A percentile compares a stretch with the other conserved stretches of the same genome.
phyloP scores from a whole-genome alignment of 2,329 filamentous ascomycete genomes.

The Scleromitrula shiraiana region DNA sequence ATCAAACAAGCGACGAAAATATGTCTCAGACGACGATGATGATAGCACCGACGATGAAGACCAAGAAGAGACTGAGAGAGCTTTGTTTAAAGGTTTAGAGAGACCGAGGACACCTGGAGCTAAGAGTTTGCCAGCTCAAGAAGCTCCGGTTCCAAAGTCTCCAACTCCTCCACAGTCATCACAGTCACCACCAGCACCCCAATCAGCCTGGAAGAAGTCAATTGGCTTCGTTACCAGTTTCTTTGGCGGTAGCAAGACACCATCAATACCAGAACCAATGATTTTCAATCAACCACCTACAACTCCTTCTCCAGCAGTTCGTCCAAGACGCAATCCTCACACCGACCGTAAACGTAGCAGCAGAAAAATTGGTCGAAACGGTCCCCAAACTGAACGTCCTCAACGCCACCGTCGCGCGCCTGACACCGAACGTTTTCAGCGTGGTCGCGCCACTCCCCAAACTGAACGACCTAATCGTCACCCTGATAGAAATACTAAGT shows the following conservation, averaged over 20 bases:
- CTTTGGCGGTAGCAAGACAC: conserved; percentile 3
- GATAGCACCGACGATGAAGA: background rate
- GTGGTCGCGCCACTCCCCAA: background rate
- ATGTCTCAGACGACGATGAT: background rate
- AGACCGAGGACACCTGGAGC: background rate
- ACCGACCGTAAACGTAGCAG: conserved; percentile 6
- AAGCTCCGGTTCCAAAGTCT: background rate
- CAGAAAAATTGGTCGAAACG: background rate
- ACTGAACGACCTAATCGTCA: no score
- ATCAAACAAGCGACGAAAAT: background rate
- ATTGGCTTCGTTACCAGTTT: background rate
- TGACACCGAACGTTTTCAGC: no score
- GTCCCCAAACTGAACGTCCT: conserved; percentile 3
- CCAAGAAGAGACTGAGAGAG: background rate
- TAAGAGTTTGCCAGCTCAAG: background rate
- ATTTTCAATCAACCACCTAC: conserved; percentile 2
- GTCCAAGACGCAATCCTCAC: background rate
- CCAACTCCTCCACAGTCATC: background rate
- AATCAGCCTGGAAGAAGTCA: no score
- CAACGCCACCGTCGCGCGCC: background rate
- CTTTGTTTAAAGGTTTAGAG: background rate
- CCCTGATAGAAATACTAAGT: no score
- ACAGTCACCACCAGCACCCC: background rate
- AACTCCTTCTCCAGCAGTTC: background rate
- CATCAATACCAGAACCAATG: background rate